Base-by-base conservation (phyloP, 208 protist genomes). In the Herpetomonas tarakana region DNA sequence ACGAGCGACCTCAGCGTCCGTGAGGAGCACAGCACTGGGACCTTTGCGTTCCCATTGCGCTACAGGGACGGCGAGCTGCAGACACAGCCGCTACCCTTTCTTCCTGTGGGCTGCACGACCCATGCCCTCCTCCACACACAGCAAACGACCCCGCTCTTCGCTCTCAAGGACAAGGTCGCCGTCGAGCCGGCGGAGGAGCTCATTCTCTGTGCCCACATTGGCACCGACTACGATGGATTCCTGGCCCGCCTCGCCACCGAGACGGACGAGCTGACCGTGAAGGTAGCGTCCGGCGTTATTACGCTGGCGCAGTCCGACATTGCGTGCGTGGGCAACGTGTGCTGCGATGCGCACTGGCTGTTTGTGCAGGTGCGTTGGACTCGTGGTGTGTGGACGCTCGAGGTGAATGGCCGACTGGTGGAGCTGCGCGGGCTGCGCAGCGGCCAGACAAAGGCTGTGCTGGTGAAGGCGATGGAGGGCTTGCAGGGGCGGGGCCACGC, bases 401-500 rank as follows among this genome's bases (percentile, higher is more conserved):
- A 45, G 27, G 69, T 95, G n/a, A 85, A 95, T 49, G 65, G 60
- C 19, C 54, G 50, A 46, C 57, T 82, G 21, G 62, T 90, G 9
- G 75, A 83, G 35, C 69, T 95, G 49, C 60, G 64, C 31, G 89
- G 89, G 1, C 55, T 63, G 16, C 83, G 84, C 41, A 79, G 62
- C 26, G 67, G 55, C 52, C 76, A 76, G 38, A 63, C 57, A 25
- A 83, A 84, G 68, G 65, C 71, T 19, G 51, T 84, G 26, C 72
- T 60, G 39, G 68, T 94, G 3, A 59, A 65, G 45, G 65, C 46
- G 12, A 70, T 78, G 18, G 68, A 61, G 14, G 76, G 81, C 52
- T 72, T 92, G 35, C 58, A 68, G 47, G 83, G 83, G 39, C 41
- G 49, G 21, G 89, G 89, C n/a, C 86, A 90, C 69, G 58, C 92